Conservation (phyloP, 805 yeast genomes). For the Phaffomyces antillensis region DNA sequence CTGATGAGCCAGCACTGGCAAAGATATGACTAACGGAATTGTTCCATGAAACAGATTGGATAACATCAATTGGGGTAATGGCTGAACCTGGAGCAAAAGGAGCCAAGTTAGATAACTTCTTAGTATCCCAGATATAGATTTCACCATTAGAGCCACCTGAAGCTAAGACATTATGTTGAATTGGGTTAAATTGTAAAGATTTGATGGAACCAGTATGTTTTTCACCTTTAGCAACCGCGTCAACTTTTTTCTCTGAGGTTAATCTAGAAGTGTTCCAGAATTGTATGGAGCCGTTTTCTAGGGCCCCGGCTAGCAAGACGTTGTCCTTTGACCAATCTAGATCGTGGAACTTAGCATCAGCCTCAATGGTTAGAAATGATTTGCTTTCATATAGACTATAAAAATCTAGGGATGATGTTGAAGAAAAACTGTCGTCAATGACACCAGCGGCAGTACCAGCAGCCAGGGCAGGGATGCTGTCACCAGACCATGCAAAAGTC, state of each 20-base stretch:
- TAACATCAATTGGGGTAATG: conserved; percentile 70
- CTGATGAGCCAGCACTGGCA: conserved; percentile 82
- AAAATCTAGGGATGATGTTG: conserved; percentile 69
- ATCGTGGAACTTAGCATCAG: conserved; percentile 64
- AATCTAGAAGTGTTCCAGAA: conserved; percentile 62
- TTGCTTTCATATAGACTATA: conserved; percentile 49
- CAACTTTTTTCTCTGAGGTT: conserved; percentile 35
- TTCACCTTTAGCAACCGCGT: conserved; percentile 44
- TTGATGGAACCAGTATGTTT: conserved; percentile 68
- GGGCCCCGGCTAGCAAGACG: conserved; percentile 77
- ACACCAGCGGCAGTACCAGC: conserved; percentile 97
- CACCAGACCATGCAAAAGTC: conserved; percentile 94
- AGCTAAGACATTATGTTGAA: conserved; percentile 64
- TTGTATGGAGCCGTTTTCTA: conserved; percentile 74
- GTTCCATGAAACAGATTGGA: conserved; percentile 81
- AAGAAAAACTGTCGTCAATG: conserved; percentile 79
- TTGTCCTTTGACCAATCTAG: conserved; percentile 73
- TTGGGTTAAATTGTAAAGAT: conserved; percentile 69
- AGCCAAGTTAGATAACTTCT: conserved; percentile 42
- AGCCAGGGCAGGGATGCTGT: conserved; percentile 64
- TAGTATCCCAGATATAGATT: conserved; percentile 84
- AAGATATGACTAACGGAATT: conserved; percentile 74
- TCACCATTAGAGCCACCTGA: conserved; percentile 90
- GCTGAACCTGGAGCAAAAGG: conserved; percentile 67
- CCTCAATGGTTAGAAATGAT: conserved; percentile 39